These are phyloP conservation scores for Spiraea crenata DNA, from an alignment of 331 rosid genomes.

Conservation along the genomic window DNA sequence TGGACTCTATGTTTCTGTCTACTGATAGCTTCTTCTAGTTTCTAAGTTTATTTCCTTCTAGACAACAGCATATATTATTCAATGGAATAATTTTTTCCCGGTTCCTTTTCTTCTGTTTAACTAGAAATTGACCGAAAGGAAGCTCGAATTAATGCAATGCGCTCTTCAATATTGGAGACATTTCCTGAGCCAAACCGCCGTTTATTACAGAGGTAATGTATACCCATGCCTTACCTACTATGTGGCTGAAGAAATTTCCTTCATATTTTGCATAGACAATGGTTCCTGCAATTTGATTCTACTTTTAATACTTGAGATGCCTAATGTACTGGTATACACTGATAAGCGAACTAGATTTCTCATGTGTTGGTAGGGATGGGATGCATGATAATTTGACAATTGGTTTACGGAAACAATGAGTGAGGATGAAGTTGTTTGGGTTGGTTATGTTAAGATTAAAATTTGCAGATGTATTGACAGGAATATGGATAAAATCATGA, in stretches of 20 bases:
- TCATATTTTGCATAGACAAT: slow-evolving; percentile 9
- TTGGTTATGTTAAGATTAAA: not conserved
- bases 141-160: slow-evolving; percentile 82
- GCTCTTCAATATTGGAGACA: slow-evolving; percentile 79
- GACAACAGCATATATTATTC: not conserved
- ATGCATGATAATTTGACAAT: not conserved
- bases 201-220: slow-evolving; percentile 74
- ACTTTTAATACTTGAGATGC: not conserved
- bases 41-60: not conserved
- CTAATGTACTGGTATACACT: not conserved
- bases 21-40: not conserved
- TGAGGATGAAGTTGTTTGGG: not conserved
- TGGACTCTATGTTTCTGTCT: not conserved
- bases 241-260: not conserved
- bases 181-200: slow-evolving; percentile 99
- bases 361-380: not conserved
- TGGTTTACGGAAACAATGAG: slow-evolving; percentile 2
- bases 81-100: slow-evolving; percentile 12
- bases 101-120: slow-evolving; percentile 24
- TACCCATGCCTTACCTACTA: slow-evolving; percentile 12
- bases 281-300: not conserved
- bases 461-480: not conserved
- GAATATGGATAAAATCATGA: not conserved
- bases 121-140: slow-evolving; percentile 92
- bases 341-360: not conserved